phyloP scores from a whole-genome alignment of 768 basidiomycete genomes.

The Russula sp. region DNA sequence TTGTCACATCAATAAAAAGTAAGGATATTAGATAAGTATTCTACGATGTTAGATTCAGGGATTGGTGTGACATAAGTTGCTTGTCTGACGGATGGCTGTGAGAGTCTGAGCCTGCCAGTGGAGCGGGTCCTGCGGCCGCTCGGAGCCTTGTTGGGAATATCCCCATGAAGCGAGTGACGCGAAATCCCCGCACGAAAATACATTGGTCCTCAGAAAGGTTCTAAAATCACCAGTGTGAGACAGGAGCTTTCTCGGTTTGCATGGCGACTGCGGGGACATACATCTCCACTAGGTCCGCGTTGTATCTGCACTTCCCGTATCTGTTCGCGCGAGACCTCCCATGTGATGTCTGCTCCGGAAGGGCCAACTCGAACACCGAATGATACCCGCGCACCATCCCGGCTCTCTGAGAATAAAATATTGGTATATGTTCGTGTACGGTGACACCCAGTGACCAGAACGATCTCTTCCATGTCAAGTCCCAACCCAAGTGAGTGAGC shows the following conservation, averaged over 20 bases:
- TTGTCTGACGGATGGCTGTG: too few species aligned
- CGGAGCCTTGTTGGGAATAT: too few species aligned
- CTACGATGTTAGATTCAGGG: too few species aligned
- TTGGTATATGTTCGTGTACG: slow-evolving; percentile 2
- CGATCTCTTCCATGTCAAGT: slow-evolving; percentile 1
- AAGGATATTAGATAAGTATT: too few species aligned
- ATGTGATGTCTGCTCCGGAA: neutral
- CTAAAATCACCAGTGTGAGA: neutral
- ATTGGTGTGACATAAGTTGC: too few species aligned
- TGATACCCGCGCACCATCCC: neutral
- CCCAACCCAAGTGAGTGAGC: neutral
- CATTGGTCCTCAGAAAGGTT: slow-evolving; percentile 2
- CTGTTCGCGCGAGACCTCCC: too few species aligned
- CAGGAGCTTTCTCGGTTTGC: neutral
- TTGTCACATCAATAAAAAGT: too few species aligned
- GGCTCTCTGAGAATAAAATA: neutral
- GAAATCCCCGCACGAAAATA: slow-evolving; percentile 7
- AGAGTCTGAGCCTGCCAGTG: too few species aligned
- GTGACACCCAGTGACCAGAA: slow-evolving; percentile 4
- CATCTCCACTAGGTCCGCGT: neutral
- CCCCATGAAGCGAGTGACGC: neutral
- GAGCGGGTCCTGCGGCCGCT: too few species aligned
- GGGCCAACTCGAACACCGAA: slow-evolving; percentile 7
- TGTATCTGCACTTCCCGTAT: too few species aligned
- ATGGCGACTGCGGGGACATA: neutral